Evolutionary conservation across 2,329 filamentous ascomycete genomes (phyloP), one percentile per base, ranked within the genome.

Genomic region (Emergomyces pasteurianus): DNA sequence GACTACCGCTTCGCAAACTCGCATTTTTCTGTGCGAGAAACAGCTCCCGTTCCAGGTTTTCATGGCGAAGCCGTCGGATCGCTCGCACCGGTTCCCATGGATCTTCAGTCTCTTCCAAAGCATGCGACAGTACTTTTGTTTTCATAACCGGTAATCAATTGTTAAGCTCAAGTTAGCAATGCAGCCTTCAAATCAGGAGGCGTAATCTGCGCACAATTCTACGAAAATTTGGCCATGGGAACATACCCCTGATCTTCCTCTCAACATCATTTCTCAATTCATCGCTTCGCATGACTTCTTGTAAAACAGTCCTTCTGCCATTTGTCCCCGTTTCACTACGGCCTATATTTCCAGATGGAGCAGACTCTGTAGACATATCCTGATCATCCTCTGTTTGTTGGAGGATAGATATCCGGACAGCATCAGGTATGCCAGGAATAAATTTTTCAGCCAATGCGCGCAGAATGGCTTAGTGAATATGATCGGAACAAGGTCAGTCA

Each of bases 381-480:
- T 70, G 64, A 12, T 75, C 70, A 2, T 70, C 72, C 16, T 79
- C 74, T 0, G 84, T 89, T 73, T 91, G 88, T 65, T 89, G 87
- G 14, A 91, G 71, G 54, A 90, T 83, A 0, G 86, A 80, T 50
- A 90, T 80, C 26, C 85, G 80, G 0, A 85, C 84, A 36, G 81
- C 77, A 65, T 86, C 81, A 0, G 86, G 84, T 46, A 91, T 86
- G 0, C 88, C 89, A 0, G 90, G 89, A 18, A 95, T 87, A 40
- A 91, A 79, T 67, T 89, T 89, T 63, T 90, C 85, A 4, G 85
- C 86, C 65, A 95, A 85, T 1, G 90, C 89, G 68, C 83, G 83
- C 18, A 94, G 77, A 7, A 92, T 74, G 0, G 88, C 86, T 88
- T 53, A 5, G 50, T 14, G 31, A 46, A 59, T 23, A 10, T 59